phyloP scores from a whole-genome alignment of 1,139 yeast species.

The Yamadazyma dendronema region DNA sequence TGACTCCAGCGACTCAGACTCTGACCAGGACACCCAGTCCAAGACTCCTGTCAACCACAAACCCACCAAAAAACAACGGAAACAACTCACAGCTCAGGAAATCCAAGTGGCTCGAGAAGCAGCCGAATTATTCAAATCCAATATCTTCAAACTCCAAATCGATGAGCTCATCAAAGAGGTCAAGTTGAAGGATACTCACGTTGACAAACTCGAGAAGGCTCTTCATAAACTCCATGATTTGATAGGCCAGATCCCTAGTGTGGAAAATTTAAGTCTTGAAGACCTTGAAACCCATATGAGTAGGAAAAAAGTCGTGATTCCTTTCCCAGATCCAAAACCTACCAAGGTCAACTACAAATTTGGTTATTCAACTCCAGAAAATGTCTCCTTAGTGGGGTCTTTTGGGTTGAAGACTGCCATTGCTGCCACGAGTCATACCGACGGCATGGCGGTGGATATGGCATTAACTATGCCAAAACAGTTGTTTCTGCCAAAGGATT shows the following conservation, averaged over 20 bases:
- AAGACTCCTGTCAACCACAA: slow-evolving; percentile 17
- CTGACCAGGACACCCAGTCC: slow-evolving; percentile 5
- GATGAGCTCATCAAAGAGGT: slow-evolving; percentile 86
- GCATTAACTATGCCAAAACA: slow-evolving; percentile 76
- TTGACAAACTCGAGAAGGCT: slow-evolving; percentile 68
- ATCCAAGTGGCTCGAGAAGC: slow-evolving; percentile 91
- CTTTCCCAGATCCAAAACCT: slow-evolving; percentile 91
- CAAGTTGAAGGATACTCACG: slow-evolving; percentile 66
- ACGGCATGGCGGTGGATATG: slow-evolving; percentile 70
- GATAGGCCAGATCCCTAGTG: slow-evolving; percentile 60
- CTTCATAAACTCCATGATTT: slow-evolving; percentile 73
- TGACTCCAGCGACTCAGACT: no score
- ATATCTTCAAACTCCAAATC: slow-evolving; percentile 89
- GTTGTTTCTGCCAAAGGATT: slow-evolving; percentile 82
- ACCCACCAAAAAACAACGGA: slow-evolving; percentile 31
- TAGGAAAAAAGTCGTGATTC: slow-evolving; percentile 57
- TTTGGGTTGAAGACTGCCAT: slow-evolving; percentile 86
- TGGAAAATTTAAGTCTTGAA: slow-evolving; percentile 47
- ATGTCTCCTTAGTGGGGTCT: slow-evolving; percentile 80
- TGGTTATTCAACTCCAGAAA: slow-evolving; percentile 68
- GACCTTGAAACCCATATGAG: slow-evolving; percentile 52
- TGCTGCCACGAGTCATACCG: slow-evolving; percentile 17
- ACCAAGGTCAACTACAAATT: slow-evolving; percentile 66
- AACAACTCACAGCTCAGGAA: slow-evolving; percentile 70
- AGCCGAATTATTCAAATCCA: slow-evolving; percentile 89